These are phyloP conservation scores for Closterium sp. DNA, from an alignment of 139 green algal genomes.

Conservation along the genomic window DNA sequence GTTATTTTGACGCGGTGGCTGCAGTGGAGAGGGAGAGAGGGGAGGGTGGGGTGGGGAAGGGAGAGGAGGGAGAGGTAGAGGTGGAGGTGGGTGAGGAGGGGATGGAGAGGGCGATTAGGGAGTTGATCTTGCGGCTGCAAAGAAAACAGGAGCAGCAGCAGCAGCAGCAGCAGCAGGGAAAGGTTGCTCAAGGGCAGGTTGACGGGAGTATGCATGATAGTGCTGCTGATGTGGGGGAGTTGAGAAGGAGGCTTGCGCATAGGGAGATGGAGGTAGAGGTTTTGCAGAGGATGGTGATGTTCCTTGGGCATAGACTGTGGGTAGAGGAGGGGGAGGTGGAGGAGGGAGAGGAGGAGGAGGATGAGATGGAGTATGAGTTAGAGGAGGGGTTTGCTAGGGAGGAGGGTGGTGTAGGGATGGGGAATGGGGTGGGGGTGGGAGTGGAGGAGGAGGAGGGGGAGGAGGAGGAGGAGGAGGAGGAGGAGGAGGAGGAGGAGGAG, in stretches of 20 bases:
- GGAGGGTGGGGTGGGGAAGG: neutral
- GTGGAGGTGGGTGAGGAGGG: neutral
- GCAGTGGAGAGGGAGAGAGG: neutral
- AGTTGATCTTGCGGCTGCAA: neutral
- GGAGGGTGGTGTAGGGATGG: neutral
- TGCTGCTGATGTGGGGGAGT: neutral
- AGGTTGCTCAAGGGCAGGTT: neutral
- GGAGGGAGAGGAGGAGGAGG: neutral
- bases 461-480: neutral
- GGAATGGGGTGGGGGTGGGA: neutral
- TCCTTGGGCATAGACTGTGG: neutral
- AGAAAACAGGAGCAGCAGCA: neutral
- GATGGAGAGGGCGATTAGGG: neutral
- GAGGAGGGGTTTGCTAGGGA: neutral
- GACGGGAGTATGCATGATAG: neutral
- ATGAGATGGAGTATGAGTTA: neutral
- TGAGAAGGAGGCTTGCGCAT: neutral
- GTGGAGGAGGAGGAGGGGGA: neutral
- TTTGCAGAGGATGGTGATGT: neutral
- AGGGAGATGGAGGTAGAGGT: neutral
- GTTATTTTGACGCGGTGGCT: neutral
- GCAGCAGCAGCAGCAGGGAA: neutral
- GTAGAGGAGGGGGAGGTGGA: neutral
- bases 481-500: neutral
- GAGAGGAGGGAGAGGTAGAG: neutral